Evolutionary conservation across 345 rosid species (phyloP).

Genomic region (Salix caprea): DNA sequence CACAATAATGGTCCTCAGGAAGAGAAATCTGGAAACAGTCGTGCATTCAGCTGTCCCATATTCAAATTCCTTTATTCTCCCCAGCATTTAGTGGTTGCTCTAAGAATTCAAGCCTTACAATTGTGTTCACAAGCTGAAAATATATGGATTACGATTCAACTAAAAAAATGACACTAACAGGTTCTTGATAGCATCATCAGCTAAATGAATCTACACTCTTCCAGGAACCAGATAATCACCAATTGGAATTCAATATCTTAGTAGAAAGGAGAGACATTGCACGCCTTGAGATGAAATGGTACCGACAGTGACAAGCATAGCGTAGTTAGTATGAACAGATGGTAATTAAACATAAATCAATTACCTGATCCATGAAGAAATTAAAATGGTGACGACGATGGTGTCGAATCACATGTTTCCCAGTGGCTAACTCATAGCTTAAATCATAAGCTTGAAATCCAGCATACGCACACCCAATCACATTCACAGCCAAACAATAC

Average conservation of each 20-base stretch:
- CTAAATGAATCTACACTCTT: neutral
- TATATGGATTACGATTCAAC: neutral
- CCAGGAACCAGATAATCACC: neutral
- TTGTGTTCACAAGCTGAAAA: neutral
- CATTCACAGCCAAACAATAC: slow-evolving; percentile 77
- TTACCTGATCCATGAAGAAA: slow-evolving; percentile 93
- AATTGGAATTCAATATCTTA: neutral
- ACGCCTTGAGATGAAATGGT: neutral
- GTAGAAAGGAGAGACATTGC: neutral
- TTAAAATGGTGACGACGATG: slow-evolving; percentile 47
- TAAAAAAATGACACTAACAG: neutral
- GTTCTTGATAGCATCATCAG: neutral
- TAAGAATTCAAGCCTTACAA: neutral
- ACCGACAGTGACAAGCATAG: neutral
- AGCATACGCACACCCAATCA: slow-evolving; percentile 70
- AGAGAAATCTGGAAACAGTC: neutral
- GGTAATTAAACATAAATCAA: neutral
- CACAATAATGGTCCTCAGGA: neutral
- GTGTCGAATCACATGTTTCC: slow-evolving; percentile 48
- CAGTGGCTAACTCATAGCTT: slow-evolving; percentile 46
- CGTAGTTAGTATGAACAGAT: neutral
- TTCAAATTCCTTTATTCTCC: neutral
- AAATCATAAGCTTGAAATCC: slow-evolving; percentile 66
- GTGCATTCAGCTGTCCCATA: neutral
- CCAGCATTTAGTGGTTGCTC: neutral